Base-by-base conservation (phyloP, 305 asterid species). In the Vinca major region DNA sequence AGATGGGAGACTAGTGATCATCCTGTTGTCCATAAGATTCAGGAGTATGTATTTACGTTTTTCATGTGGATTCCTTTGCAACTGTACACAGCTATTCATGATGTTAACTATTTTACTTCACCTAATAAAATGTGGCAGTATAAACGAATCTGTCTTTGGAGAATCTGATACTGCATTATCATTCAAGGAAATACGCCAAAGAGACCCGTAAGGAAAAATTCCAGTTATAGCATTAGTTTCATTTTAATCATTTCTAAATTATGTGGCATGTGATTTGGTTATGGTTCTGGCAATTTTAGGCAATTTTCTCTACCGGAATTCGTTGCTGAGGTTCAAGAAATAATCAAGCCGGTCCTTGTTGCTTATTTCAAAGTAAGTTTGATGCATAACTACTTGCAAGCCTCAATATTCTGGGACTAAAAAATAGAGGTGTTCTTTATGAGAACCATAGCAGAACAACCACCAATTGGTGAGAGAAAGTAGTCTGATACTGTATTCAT, bases 1-100 rank as follows among this genome's bases (percentile, higher is more conserved):
- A 87, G 87, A 76, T 93, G 97, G 95, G 97, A 93, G 74, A 91
- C 97, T 16, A 90, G 96, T 74, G 99, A 93, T 79, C 90, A 86
- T 80, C 97, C 96, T 71, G 84, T 88, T 65, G 96, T 93, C 76
- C 89, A 88, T 86, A 93, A 93, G 83, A 85, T 93, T 74, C 97
- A 93, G 70, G 96, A 89, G 99, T 93, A 84, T 52, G 82, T 66
- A 51, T 40, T 64, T 71, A 37, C 64, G 6, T 21, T 39, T 37
- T 61, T 39, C 26, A 61, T 14, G 4, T 39, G 65, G 64, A 36
- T 0, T 61, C 14, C 21, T 41, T 8, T 56, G 26, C 74, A 67
- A 26, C 60, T 65, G 53, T 58, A 19, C 12, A 17, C 11, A 37
- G 12, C 37, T 39, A 16, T 63, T 55, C 17, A 2, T 9, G 33